Percentiles rank a stretch among this genome's conserved stretches.
phyloP scores from a whole-genome alignment of 2,329 filamentous ascomycete genomes.

The Polytolypa hystricis region DNA sequence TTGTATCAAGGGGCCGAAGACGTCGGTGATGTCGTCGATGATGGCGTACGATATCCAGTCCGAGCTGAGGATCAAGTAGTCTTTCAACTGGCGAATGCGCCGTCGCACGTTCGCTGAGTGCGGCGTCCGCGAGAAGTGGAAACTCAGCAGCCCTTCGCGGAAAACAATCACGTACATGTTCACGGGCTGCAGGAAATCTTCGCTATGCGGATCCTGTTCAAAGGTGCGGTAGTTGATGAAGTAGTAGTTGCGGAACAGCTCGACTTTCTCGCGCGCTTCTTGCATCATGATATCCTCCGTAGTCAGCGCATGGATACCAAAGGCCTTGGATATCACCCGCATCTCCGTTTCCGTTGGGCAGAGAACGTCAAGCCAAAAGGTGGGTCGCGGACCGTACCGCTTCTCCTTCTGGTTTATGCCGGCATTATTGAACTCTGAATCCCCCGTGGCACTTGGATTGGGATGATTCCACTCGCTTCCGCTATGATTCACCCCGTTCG shows the following conservation, averaged over 20 bases:
- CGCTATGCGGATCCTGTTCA: slow-evolving; percentile 81
- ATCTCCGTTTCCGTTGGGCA: slow-evolving; percentile 89
- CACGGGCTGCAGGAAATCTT: slow-evolving; percentile 85
- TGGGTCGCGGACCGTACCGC: slow-evolving; percentile 68
- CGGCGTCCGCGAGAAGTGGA: slow-evolving; percentile 93
- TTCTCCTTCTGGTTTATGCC: slow-evolving; percentile 33
- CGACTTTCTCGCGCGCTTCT: slow-evolving; percentile 94
- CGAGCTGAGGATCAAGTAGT: slow-evolving; percentile 83
- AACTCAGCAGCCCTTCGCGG: slow-evolving; percentile 85
- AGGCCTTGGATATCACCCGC: slow-evolving; percentile 83
- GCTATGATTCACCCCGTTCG: slow-evolving; percentile 15
- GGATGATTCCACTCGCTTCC: slow-evolving; percentile 12
- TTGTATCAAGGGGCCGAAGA: slow-evolving; percentile 84
- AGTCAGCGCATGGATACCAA: slow-evolving; percentile 90
- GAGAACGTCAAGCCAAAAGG: slow-evolving; percentile 93
- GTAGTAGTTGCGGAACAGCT: slow-evolving; percentile 94
- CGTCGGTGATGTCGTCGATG: slow-evolving; percentile 97
- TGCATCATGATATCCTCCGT: slow-evolving; percentile 96
- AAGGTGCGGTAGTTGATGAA: slow-evolving; percentile 98
- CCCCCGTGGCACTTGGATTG: neutral
- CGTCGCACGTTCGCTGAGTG: slow-evolving; percentile 93
- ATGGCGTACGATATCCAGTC: slow-evolving; percentile 99
- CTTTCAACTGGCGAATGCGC: slow-evolving; percentile 81
- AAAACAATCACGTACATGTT: slow-evolving; percentile 98
- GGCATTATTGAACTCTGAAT: slow-evolving; percentile 17